phyloP scores from a whole-genome alignment of 2,329 filamentous ascomycete species.

The Raffaelea albimanens region DNA sequence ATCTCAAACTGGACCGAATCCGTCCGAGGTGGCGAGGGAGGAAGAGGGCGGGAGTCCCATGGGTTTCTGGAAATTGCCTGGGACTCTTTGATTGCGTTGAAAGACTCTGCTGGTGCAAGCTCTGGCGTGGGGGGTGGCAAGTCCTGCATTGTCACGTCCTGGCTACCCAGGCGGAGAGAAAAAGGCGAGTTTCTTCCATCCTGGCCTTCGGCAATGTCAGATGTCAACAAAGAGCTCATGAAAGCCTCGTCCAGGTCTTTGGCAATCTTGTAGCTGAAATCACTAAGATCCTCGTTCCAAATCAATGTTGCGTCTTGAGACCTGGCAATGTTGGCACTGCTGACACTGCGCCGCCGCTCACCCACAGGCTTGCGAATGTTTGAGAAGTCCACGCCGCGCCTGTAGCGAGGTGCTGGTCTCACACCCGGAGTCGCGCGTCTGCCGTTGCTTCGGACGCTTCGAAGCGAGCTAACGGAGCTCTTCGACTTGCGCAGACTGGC shows the following conservation, averaged over 20 bases:
- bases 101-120: not conserved
- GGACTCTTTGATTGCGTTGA: not conserved
- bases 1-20: slow-evolving; percentile 17
- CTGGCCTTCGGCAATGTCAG: slow-evolving; percentile 8
- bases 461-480: slow-evolving; percentile 40
- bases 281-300: slow-evolving; percentile 66
- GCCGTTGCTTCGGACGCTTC: slow-evolving; percentile 14
- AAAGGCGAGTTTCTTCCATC: slow-evolving; percentile 30
- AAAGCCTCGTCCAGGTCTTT: slow-evolving; percentile 91
- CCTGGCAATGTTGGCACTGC: not conserved
- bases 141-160: slow-evolving; percentile 10
- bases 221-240: slow-evolving; percentile 49
- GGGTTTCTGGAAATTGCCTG: too few relatives aligned
- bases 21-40: slow-evolving; percentile 32
- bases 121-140: not conserved
- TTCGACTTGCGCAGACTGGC: slow-evolving; percentile 23
- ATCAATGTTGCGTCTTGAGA: slow-evolving; percentile 15
- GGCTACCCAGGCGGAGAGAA: slow-evolving; percentile 29
- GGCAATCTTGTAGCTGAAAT: slow-evolving; percentile 76
- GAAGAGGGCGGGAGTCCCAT: slow-evolving; percentile 42
- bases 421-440: slow-evolving; percentile 27
- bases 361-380: slow-evolving; percentile 29
- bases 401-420: slow-evolving; percentile 36
- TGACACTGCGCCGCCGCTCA: slow-evolving; percentile 7
- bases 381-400: slow-evolving; percentile 46